Evolutionary conservation across 345 rosid genomes (phyloP), one percentile per base, ranked within the genome.

Genomic region (Cochlearia excelsa): DNA sequence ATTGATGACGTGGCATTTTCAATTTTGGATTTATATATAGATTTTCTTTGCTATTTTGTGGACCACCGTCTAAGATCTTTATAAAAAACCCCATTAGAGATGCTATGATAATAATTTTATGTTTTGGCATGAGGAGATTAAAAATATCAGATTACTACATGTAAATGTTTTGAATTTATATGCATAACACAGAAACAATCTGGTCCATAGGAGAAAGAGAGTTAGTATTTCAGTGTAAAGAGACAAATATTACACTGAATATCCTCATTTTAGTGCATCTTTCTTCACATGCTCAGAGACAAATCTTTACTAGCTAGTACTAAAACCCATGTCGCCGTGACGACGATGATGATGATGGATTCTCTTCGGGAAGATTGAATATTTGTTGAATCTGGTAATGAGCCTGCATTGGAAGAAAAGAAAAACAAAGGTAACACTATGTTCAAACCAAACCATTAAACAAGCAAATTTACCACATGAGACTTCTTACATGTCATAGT

Each of bases 351-450:
- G 48, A 44, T 27, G 61, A 42, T 44, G 37, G 26, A 57, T 46
- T 46, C 46, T 64, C 66, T 33, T 71, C 75, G 26, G 66, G 75
- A 58, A 64, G 70, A 71, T 71, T 71, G 46, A 65, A 61, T 65
- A 71, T 52, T 46, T 71, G 75, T 57, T 71, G 75, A 52, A 71
- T 71, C 66, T 58, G 65, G 70, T 51, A 60, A 65, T 71, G 75
- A 71, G 75, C 75, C 70, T 71, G 51, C 51, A 51, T 16, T 16
- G 23, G 23, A 16, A 16, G 23, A 16, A 0, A 49, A 39, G 1
- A 37, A 33, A 33, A 33, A 33, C 4, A 6, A 6, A 4, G 40
- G 40, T 37, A 1, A 3, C 40, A 37, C 7, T 3, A 33, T 3
- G 35, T 33, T 33, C 35, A 33, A 5, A 33, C 35, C 23, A 16